A percentile compares a stretch with the other conserved stretches of the same genome.
Evolutionary conservation across 73 alveolate genomes (phyloP).

Genomic region (Vitrella brassicaformis): DNA sequence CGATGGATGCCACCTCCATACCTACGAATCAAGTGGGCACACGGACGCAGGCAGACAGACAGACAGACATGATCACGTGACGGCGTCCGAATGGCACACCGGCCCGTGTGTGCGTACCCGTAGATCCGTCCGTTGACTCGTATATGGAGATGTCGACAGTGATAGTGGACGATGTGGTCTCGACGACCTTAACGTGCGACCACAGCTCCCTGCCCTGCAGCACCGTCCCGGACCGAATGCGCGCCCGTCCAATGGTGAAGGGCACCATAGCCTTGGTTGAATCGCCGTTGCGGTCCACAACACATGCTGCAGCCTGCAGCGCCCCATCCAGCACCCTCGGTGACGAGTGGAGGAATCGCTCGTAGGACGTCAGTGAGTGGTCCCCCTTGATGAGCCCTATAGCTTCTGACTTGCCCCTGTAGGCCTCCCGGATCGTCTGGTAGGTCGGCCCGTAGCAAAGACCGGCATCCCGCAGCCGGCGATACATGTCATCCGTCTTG

Average conservation of each 20-base stretch:
- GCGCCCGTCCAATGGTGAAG: not conserved
- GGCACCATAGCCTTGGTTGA: not conserved
- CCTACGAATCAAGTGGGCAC: too few relatives aligned
- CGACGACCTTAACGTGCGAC: too few relatives aligned
- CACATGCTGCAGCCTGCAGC: not conserved
- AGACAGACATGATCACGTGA: too few relatives aligned
- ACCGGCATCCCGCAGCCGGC: slow-evolving; percentile 25
- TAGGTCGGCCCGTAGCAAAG: slow-evolving; percentile 21
- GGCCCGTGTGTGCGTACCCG: too few relatives aligned
- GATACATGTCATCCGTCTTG: slow-evolving; percentile 1
- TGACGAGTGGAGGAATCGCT: not conserved
- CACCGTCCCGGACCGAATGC: too few relatives aligned
- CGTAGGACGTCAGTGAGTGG: not conserved
- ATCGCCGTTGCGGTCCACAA: not conserved
- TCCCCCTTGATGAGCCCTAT: not conserved
- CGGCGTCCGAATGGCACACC: too few relatives aligned
- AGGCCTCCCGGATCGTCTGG: slow-evolving; percentile 12
- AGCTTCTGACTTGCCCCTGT: not conserved
- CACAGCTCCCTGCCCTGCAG: too few relatives aligned
- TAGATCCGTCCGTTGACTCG: too few relatives aligned
- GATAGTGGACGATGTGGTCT: too few relatives aligned
- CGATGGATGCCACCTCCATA: too few relatives aligned
- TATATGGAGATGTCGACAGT: too few relatives aligned
- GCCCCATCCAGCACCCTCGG: not conserved
- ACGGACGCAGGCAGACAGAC: too few relatives aligned